A percentile compares a stretch with the other conserved stretches of the same genome.
phyloP scores from a whole-genome alignment of 2,329 filamentous ascomycete species.

The Botryosphaeria agaves region DNA sequence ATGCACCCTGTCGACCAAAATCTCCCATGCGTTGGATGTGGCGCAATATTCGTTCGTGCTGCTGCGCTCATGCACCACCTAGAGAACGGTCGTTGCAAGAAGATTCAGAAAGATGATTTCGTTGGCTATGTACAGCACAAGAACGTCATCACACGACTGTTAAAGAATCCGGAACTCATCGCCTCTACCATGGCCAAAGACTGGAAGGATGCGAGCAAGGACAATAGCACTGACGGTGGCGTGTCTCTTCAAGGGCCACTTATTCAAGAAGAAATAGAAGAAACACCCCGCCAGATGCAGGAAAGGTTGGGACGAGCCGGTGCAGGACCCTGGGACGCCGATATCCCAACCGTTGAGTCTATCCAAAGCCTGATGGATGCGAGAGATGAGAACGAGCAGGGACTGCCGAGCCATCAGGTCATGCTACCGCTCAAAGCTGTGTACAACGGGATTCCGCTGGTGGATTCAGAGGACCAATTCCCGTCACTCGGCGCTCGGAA shows the following conservation, averaged over 20 bases:
- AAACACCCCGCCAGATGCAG: too few relatives aligned
- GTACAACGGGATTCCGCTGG: too few relatives aligned
- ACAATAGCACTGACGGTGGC: slow-evolving; percentile 11
- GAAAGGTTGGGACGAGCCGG: too few relatives aligned
- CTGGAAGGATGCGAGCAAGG: slow-evolving; percentile 11
- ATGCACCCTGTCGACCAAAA: slow-evolving; percentile 31
- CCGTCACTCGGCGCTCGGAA: too few relatives aligned
- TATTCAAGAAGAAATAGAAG: neutral
- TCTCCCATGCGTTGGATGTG: slow-evolving; percentile 32
- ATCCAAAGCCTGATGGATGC: too few relatives aligned
- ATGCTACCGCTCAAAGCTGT: too few relatives aligned
- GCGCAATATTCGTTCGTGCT: slow-evolving; percentile 28
- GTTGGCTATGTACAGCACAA: slow-evolving; percentile 33
- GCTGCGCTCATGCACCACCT: slow-evolving; percentile 34
- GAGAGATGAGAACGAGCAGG: neutral
- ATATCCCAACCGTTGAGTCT: too few relatives aligned
- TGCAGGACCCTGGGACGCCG: neutral
- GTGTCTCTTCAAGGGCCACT: slow-evolving; percentile 3
- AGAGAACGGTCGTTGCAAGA: slow-evolving; percentile 31
- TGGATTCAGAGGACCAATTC: too few relatives aligned
- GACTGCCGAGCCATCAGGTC: neutral
- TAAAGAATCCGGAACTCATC: slow-evolving; percentile 11
- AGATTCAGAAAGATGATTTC: slow-evolving; percentile 26
- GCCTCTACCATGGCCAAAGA: slow-evolving; percentile 6
- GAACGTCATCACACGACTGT: slow-evolving; percentile 22